phyloP scores from a whole-genome alignment of 345 rosid species.

The Hibiscus mutabilis region DNA sequence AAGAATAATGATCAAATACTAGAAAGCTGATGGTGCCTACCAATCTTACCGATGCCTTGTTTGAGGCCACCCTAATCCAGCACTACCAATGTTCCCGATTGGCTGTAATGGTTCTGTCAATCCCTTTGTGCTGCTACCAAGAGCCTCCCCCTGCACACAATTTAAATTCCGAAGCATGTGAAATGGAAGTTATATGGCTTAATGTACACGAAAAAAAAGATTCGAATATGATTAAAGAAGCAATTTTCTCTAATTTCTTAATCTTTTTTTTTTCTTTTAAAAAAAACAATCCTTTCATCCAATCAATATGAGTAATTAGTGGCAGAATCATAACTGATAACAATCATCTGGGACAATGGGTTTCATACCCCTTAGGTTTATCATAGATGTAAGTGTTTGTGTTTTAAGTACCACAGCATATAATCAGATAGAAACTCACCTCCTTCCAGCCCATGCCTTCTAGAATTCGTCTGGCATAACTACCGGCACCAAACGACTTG shows the following conservation, averaged over 20 bases:
- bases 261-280: background rate
- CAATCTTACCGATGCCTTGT: slow-evolving; percentile 15
- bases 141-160: slow-evolving; percentile 58
- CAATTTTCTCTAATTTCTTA: background rate
- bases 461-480: slow-evolving; percentile 72
- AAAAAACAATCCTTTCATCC: background rate
- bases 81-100: slow-evolving; percentile 62
- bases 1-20: background rate
- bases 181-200: background rate
- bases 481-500: slow-evolving; percentile 67
- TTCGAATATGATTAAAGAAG: background rate
- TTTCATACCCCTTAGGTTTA: background rate
- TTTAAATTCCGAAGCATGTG: background rate
- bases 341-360: background rate
- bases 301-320: background rate
- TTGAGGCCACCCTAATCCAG: slow-evolving; percentile 71
- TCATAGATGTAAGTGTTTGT: background rate
- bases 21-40: background rate
- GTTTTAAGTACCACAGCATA: background rate
- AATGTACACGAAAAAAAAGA: background rate
- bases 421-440: slow-evolving; percentile 28
- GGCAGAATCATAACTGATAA: background rate
- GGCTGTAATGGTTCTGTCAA: slow-evolving; percentile 60
- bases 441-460: slow-evolving; percentile 91
- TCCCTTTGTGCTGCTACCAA: slow-evolving; percentile 58